A percentile compares a stretch with the other conserved stretches of the same genome.
Evolutionary conservation across 805 yeast species (phyloP).

Genomic region (Pichia sporocuriosa): DNA sequence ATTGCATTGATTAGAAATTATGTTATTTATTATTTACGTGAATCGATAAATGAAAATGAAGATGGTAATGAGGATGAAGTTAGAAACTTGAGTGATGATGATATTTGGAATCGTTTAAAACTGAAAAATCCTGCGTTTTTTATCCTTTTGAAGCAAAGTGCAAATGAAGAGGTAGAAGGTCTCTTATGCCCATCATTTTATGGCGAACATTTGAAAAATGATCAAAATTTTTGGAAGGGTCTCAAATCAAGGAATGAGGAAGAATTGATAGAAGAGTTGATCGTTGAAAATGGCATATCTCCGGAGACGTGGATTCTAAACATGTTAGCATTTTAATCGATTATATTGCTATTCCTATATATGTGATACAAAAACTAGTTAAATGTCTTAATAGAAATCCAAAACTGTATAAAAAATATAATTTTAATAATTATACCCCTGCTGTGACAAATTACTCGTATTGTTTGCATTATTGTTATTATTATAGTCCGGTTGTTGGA

Average conservation of each 20-base stretch:
- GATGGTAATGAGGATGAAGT: neutral
- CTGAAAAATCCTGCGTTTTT: conserved; percentile 7
- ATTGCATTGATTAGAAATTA: conserved; percentile 5
- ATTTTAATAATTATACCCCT: conserved; percentile 2
- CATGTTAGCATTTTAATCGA: conserved; percentile 6
- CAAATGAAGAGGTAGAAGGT: conserved; percentile 8
- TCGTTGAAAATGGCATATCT: neutral
- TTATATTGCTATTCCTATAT: too few species aligned
- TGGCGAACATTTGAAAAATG: conserved; percentile 1
- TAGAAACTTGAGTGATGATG: conserved; percentile 1
- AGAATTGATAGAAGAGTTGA: conserved; percentile 9
- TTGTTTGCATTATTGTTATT: conserved; percentile 9
- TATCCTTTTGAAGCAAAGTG: neutral
- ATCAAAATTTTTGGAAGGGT: conserved; percentile 5
- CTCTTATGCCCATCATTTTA: conserved; percentile 6
- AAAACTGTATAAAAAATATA: neutral
- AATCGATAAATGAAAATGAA: neutral
- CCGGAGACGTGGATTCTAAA: conserved; percentile 2
- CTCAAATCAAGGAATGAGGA: neutral
- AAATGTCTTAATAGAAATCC: neutral
- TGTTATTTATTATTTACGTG: neutral
- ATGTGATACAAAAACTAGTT: too few species aligned
- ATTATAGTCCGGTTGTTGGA: conserved; percentile 8
- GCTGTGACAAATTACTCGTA: conserved; percentile 5
- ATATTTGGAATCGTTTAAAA: neutral